Evolutionary conservation across 2,329 filamentous ascomycete genomes (phyloP), one percentile per base, ranked within the genome.

Genomic region (Gnomoniopsis sp.): DNA sequence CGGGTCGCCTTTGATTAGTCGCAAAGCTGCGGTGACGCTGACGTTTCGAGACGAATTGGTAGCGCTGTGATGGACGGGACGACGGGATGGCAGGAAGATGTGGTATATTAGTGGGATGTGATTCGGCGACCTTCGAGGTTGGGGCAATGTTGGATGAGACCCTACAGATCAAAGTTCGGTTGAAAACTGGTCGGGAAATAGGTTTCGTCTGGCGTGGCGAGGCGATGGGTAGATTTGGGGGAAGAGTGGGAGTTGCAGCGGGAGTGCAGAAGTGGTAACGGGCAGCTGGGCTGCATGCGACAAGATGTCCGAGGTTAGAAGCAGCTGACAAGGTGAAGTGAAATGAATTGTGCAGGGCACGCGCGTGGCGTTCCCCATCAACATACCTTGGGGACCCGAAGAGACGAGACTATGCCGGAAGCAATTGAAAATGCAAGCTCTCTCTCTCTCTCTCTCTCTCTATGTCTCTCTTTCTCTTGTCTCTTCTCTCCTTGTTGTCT

Each of bases 1-100:
- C 50, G 41, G 17, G 17, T 60, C 22, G 38, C 53, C 38, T 49
- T 26, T 30, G n/a, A 36, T 52, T 60, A 53, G 46, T 57, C 54
- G 58, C 55, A 49, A 30, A 51, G n/a, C 26, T 30, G 26, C 26
- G 8, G 4, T 49, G 50, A 47, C 55, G 48, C 59, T 55, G 47
- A 47, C 55, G 52, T 47, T 19, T 54, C 41, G 26, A 46, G 41
- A 54, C 30, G 41, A 23, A 34, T 12, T 30, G 8, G 26, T 30
- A 30, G 26, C 26, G 26, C 26, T 30, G 26, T 4, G 19, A 8
- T 14, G 19, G 11, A 34, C 11, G 26, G 26, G 26, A 30, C 8
- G 26, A 30, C 26, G 26, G 26, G 26, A 30, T 30, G 26, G 8
- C 26, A 30, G 26, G 26, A 30, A 30, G 4, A 8, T 8, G 26